Evolutionary conservation across 768 basidiomycete species (phyloP), one percentile per base, ranked within the genome.

Genomic region (Kwoniella pini): DNA sequence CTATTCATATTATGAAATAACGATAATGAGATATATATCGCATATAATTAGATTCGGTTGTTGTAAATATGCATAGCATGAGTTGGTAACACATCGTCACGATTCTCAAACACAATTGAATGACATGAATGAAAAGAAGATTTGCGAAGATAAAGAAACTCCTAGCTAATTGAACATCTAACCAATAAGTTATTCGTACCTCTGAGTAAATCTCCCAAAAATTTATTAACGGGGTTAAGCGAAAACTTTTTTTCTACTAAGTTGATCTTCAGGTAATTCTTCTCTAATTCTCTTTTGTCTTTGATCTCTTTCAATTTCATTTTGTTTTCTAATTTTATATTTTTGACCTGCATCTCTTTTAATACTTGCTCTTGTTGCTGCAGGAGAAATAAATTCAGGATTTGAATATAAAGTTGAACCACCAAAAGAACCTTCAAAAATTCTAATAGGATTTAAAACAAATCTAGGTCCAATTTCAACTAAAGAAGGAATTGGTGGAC

Each of bases 391-490:
- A 73, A 96, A 99, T 83, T 96, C 96, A 76, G 91, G 88, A 80
- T 99, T 99, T 26, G 92, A 92, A 77, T 87, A 99, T 22, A 99
- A 88, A 1, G 92, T 95, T 12, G 90, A 90, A 21, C 96, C 96
- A 61, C 86, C 84, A 80, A 99, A 98, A 2, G 93, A 91, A 10
- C 96, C 96, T 78, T 99, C 96, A 74, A 99, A 99, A 60, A 99
- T 94, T 55, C 92, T 87, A 70, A 99, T 97, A 10, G 96, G 96
- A 33, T 92, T 95, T 51, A 99, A 82, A 48, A 98, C 96, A 78
- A 98, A 96, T 44, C 96, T 86, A 11, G 96, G 96, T 12, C 96
- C 96, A 65, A 99, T 98, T 81, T 98, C 96, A 19, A 94, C 85
- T 21, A 99, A 83, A n/a, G 90, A 86, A 53, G 85, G 92, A 59